Conservation (phyloP, 2,329 filamentous ascomycete genomes). For the Pyricularia pennisetigena region DNA sequence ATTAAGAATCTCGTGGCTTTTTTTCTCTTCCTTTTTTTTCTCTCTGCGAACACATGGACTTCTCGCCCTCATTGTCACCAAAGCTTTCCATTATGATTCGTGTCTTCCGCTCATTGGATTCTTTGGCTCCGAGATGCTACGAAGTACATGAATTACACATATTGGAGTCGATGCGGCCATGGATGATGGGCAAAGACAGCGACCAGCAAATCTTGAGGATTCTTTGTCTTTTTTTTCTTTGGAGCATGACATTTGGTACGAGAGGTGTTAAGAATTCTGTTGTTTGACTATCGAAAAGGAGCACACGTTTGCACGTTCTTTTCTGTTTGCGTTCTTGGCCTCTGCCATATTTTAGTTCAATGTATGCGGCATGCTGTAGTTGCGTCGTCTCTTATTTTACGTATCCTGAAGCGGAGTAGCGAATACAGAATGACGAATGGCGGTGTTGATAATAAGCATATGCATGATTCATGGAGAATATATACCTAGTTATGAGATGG, state of each 20-base stretch:
- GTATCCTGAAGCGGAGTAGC: not conserved
- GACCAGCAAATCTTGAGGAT: not conserved
- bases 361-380: not conserved
- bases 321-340: not conserved
- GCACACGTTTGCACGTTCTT: not conserved
- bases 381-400: not conserved
- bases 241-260: not conserved
- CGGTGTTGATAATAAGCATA: not conserved
- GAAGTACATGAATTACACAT: not conserved
- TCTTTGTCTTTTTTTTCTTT: not conserved
- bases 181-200: not conserved
- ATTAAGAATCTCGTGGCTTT: not conserved
- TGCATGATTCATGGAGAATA: not conserved
- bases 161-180: not conserved
- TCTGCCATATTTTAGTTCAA: not conserved
- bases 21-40: not conserved
- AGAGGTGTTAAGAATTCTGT: not conserved
- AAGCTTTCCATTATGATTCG: not conserved
- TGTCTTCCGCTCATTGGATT: constrained; percentile 2
- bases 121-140: not conserved
- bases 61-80: not conserved
- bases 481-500: not conserved
- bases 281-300: not conserved
- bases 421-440: not conserved
- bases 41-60: not conserved